Conservation (phyloP, 176 grass and related monocot genomes). For the Dactylis glomerata region DNA sequence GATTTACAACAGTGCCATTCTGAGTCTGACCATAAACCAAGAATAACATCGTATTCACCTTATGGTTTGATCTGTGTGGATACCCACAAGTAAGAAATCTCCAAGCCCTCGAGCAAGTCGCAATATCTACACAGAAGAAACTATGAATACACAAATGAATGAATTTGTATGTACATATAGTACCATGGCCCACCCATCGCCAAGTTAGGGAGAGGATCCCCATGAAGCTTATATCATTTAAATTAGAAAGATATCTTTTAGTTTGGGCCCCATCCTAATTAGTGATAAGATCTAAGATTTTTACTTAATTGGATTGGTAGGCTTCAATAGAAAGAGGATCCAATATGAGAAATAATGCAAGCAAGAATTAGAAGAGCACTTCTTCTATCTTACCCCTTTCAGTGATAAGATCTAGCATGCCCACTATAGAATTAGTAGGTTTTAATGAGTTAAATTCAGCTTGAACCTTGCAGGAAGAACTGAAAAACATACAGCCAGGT, state of each 20-base stretch:
- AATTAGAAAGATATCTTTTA: background rate
- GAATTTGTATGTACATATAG: background rate
- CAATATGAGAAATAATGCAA: background rate
- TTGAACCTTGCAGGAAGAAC: background rate
- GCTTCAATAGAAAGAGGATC: background rate
- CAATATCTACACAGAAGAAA: constrained; percentile 64
- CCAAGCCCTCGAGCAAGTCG: constrained; percentile 90
- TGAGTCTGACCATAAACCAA: background rate
- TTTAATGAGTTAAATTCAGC: background rate
- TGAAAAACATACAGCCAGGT: background rate
- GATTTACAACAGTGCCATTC: background rate
- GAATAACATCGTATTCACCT: constrained; percentile 50
- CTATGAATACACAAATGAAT: constrained; percentile 27
- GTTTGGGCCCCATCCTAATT: background rate
- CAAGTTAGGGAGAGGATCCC: background rate
- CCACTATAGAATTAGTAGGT: background rate
- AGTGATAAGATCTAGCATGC: no score
- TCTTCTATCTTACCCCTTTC: background rate
- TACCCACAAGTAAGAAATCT: constrained; percentile 93
- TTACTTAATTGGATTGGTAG: background rate
- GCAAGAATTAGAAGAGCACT: background rate
- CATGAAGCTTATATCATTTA: background rate
- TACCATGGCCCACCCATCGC: background rate
- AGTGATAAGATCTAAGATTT: background rate
- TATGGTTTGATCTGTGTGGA: constrained; percentile 93